phyloP scores from a whole-genome alignment of 257 asterid species.

The Coffea canephora region DNA sequence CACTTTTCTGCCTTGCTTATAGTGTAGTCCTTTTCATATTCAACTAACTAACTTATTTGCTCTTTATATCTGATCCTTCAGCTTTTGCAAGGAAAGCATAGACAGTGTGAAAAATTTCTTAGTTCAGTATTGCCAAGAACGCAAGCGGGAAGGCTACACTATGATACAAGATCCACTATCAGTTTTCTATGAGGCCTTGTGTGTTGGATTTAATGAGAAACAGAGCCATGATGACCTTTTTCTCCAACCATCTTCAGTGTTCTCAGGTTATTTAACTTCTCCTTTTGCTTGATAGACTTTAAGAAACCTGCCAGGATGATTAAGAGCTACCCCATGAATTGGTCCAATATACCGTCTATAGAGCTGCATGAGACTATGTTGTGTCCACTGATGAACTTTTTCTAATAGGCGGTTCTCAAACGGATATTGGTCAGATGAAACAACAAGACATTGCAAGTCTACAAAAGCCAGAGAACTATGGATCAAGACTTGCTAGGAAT shows the following conservation, averaged over 20 bases:
- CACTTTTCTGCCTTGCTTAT: not conserved
- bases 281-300: not conserved
- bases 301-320: not conserved
- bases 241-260: constrained; percentile 32
- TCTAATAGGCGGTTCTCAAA: not conserved
- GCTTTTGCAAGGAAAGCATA: constrained; percentile 51
- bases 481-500: not conserved
- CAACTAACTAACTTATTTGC: not conserved
- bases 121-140: constrained; percentile 48
- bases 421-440: constrained; percentile 19
- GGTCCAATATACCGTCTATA: not conserved
- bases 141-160: constrained; percentile 46
- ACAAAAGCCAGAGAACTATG: not conserved
- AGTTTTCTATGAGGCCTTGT: constrained; percentile 49
- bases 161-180: constrained; percentile 57
- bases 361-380: not conserved
- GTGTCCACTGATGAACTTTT: not conserved
- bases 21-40: not conserved
- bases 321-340: not conserved
- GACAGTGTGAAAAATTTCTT: constrained; percentile 54
- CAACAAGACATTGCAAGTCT: constrained; percentile 9
- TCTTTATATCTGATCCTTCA: constrained; percentile 8
- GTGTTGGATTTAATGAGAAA: constrained; percentile 39
- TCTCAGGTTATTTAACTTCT: constrained; percentile 30
- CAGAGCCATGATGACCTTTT: constrained; percentile 3